Conservation (phyloP, 768 basidiomycete genomes). For the Boletellus sp. region DNA sequence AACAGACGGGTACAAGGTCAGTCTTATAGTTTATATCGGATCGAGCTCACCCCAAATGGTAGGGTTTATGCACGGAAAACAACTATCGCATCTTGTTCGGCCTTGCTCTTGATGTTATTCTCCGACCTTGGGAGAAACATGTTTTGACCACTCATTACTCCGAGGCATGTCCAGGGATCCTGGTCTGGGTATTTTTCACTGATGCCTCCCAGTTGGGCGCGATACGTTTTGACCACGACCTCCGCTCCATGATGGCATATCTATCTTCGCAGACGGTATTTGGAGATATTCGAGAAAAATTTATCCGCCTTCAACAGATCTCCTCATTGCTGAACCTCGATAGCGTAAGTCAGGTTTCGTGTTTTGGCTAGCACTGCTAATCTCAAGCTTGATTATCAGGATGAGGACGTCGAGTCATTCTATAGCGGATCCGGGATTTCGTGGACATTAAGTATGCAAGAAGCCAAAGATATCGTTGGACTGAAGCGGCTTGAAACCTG, state of each 20-base stretch:
- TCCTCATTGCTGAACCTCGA: slow-evolving; percentile 90
- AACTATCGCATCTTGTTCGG: slow-evolving; percentile 88
- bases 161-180: slow-evolving; percentile 52
- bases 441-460: slow-evolving; percentile 77
- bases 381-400: slow-evolving; percentile 42
- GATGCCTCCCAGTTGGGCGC: slow-evolving; percentile 71
- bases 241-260: slow-evolving; percentile 78
- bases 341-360: slow-evolving; percentile 38
- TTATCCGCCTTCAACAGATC: slow-evolving; percentile 87
- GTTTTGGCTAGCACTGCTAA: slow-evolving; percentile 2
- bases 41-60: slow-evolving; percentile 3
- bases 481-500: slow-evolving; percentile 43
- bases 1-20: slow-evolving; percentile 84
- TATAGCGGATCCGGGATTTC: slow-evolving; percentile 90
- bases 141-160: slow-evolving; percentile 78
- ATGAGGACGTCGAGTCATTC: slow-evolving; percentile 93
- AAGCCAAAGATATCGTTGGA: slow-evolving; percentile 66
- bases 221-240: slow-evolving; percentile 90
- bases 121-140: slow-evolving; percentile 95
- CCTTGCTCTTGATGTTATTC: slow-evolving; percentile 78
- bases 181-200: not conserved
- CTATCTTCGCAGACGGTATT: slow-evolving; percentile 86
- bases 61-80: slow-evolving; percentile 84
- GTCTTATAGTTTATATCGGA: not conserved
- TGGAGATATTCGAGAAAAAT: slow-evolving; percentile 90